Conservation (phyloP, 192 early-diverging fungal species). For the Dissophora globulifera region DNA sequence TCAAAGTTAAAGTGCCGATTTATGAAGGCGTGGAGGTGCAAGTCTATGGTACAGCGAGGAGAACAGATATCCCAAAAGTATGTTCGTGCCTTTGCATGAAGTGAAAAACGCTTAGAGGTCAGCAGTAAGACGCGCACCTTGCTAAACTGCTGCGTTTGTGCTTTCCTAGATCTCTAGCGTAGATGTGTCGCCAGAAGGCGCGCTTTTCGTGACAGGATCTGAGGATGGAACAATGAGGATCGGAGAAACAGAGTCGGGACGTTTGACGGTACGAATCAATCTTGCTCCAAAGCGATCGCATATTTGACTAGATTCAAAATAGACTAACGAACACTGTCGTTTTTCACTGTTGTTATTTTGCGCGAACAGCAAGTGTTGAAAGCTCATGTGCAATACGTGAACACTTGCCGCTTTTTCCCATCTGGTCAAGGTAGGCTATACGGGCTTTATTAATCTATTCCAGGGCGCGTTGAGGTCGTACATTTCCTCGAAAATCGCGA, state of each 20-base stretch:
- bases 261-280: slow-evolving; percentile 45
- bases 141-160: too few species aligned
- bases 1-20: slow-evolving; percentile 48
- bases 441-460: too few species aligned
- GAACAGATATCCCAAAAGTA: slow-evolving; percentile 30
- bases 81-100: neutral
- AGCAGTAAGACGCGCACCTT: too few species aligned
- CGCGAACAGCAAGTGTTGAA: slow-evolving; percentile 55
- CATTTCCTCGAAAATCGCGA: neutral
- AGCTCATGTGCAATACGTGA: slow-evolving; percentile 77
- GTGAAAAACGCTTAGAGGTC: too few species aligned
- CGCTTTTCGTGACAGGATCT: slow-evolving; percentile 56
- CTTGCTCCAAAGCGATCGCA: neutral
- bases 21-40: slow-evolving; percentile 36
- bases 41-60: slow-evolving; percentile 54
- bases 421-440: slow-evolving; percentile 75
- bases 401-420: slow-evolving; percentile 76
- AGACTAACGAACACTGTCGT: too few species aligned
- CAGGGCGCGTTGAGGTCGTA: neutral
- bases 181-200: slow-evolving; percentile 61
- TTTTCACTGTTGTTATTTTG: slow-evolving; percentile 3
- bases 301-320: too few species aligned
- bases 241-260: slow-evolving; percentile 53
- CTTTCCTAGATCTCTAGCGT: slow-evolving; percentile 48
- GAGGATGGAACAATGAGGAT: slow-evolving; percentile 52